Percentiles rank a stretch among this genome's conserved stretches.
phyloP scores from a whole-genome alignment of 75 land plant genomes.

The Cunninghamia lanceolata region DNA sequence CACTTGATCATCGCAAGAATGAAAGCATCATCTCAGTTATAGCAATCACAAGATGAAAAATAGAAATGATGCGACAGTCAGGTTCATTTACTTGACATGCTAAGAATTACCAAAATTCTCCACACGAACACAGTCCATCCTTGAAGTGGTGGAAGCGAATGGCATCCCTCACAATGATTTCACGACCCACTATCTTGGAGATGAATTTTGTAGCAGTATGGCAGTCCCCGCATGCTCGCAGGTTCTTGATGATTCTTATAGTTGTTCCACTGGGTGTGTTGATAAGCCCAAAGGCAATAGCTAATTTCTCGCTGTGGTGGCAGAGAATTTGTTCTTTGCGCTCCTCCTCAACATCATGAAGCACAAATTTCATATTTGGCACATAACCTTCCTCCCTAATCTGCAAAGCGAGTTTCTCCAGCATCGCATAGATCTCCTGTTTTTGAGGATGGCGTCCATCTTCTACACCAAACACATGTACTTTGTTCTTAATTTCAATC shows the following conservation, averaged over 20 bases:
- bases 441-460: constrained; percentile 17
- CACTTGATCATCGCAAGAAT: background rate
- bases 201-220: constrained; percentile 26
- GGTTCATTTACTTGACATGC: background rate
- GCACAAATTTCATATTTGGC: constrained; percentile 4
- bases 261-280: constrained; percentile 24
- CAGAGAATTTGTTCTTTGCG: background rate
- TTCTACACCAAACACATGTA: constrained; percentile 12
- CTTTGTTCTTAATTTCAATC: constrained; percentile 17
- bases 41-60: background rate
- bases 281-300: constrained; percentile 33
- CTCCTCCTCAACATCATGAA: background rate
- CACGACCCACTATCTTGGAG: constrained; percentile 15
- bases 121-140: constrained; percentile 32
- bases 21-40: background rate
- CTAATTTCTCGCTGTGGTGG: constrained; percentile 25
- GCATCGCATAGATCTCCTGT: constrained; percentile 14
- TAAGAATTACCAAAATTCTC: constrained; percentile 6
- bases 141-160: constrained; percentile 28
- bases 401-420: constrained; percentile 13
- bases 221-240: constrained; percentile 23
- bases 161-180: constrained; percentile 28
- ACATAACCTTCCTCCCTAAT: constrained; percentile 18
- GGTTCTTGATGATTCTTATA: constrained; percentile 21
- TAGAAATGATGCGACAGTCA: background rate